Percentiles rank a stretch among this genome's conserved stretches.
These are phyloP conservation scores for Globisporangium alternatum DNA, from an alignment of 352 stramenopile genomes.

Conservation along the genomic window DNA sequence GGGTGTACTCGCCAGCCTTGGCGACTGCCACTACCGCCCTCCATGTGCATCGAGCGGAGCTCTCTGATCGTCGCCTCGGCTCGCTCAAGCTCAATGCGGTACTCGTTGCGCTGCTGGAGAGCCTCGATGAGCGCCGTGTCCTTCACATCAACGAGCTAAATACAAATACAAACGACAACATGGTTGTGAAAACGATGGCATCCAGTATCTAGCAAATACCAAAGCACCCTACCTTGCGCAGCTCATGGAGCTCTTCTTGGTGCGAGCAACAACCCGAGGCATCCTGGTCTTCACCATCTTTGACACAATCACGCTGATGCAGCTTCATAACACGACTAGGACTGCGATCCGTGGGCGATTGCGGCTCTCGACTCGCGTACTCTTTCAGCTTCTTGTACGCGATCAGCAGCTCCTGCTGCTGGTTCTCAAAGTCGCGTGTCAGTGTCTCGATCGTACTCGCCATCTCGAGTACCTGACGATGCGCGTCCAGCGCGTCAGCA, in stretches of 20 bases:
- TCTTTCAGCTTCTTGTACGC: constrained; percentile 59
- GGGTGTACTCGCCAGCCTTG: constrained; percentile 12
- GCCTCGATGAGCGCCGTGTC: constrained; percentile 52
- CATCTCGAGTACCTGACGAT: constrained; percentile 67
- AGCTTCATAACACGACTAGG: neutral
- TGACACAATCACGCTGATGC: neutral
- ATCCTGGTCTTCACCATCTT: neutral
- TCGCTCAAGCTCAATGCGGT: constrained; percentile 45
- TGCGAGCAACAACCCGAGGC: constrained; percentile 24
- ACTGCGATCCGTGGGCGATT: neutral
- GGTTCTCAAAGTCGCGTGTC: constrained; percentile 50
- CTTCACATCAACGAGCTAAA: constrained; percentile 50
- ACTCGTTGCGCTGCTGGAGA: constrained; percentile 53
- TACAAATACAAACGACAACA: neutral
- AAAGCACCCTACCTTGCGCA: constrained; percentile 25
- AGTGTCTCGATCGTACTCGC: constrained; percentile 58
- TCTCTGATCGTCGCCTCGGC: constrained; percentile 40
- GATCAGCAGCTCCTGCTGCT: constrained; percentile 46
- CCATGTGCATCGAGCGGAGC: constrained; percentile 27
- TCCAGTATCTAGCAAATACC: neutral
- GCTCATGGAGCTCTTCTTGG: constrained; percentile 25
- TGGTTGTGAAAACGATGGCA: neutral
- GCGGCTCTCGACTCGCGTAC: constrained; percentile 15
- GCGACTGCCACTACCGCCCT: constrained; percentile 18
- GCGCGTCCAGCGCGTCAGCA: constrained; percentile 37